These are phyloP conservation scores for Ogataea neopini DNA, from an alignment of 805 yeast genomes.

Conservation along the genomic window DNA sequence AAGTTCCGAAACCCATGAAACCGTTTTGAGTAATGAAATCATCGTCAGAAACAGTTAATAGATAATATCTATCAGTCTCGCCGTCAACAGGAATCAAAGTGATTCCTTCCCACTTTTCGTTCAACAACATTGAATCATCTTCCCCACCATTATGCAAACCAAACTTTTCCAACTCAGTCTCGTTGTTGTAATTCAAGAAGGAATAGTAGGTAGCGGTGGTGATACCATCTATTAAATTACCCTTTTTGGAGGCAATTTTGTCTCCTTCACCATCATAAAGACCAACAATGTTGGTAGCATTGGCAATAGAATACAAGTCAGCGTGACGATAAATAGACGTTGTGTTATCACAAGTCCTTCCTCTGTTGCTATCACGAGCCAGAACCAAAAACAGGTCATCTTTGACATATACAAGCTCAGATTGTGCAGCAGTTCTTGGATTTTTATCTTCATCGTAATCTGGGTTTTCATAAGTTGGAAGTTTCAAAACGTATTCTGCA, in stretches of 20 bases:
- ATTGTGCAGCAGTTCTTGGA: conserved; percentile 34
- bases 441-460: conserved; percentile 22
- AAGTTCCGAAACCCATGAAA: conserved; percentile 27
- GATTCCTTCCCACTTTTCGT: conserved; percentile 38
- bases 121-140: conserved; percentile 26
- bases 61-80: conserved; percentile 32
- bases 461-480: conserved; percentile 32
- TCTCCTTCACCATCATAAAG: conserved; percentile 31
- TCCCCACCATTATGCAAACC: conserved; percentile 37
- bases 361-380: conserved; percentile 33
- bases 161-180: conserved; percentile 30
- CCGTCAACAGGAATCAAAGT: conserved; percentile 33
- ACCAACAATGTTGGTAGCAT: conserved; percentile 34
- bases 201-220: conserved; percentile 30
- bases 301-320: conserved; percentile 29
- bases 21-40: conserved; percentile 37
- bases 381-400: conserved; percentile 33
- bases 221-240: conserved; percentile 25
- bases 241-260: conserved; percentile 29
- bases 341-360: conserved; percentile 27
- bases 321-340: conserved; percentile 31
- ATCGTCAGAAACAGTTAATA: conserved; percentile 31
- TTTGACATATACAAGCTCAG: conserved; percentile 30
- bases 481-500: conserved; percentile 32
- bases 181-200: conserved; percentile 29